Base-by-base conservation (phyloP, 2,329 filamentous ascomycete species). In the Nemania abortiva region DNA sequence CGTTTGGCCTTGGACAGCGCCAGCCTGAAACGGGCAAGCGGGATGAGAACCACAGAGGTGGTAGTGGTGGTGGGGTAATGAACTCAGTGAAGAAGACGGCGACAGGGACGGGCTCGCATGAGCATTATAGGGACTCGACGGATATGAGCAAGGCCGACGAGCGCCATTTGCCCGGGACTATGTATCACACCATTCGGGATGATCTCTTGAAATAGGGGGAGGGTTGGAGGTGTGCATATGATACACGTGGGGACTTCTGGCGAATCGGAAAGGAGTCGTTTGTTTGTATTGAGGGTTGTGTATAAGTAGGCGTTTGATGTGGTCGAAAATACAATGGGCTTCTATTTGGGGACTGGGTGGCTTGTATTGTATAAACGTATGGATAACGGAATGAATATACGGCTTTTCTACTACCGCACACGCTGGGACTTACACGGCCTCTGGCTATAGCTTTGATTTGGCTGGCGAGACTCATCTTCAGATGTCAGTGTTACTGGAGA, bases 101-200 rank as follows among this genome's bases (percentile, higher is more conserved):
- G 59, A 18, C 20, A 10, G 54, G 29, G 20, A 20, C 13, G 1
- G 42, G 37, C 1, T n/a, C 52, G 6, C 24, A 49, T 18, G 54
- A 70, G 45, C 45, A 49, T 24, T 47, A 71, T 27, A 52, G 63
- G 24, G 58, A 71, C 42, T 63, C 66, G 27, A 50, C 66, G 3
- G 37, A 62, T 31, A n/a, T 52, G 24, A 58, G 34, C 6, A 50
- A 39, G 39, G 45, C 42, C 13, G 69, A 71, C 24, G 63, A 63
- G 27, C 39, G 50, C 22, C 47, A 31, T 9, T 5, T 69, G 5
- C 59, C 66, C 2, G 66, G 69, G 13, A 50, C 29, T n/a, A 59
- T 65, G 55, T 67, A 69, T 53, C 59, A 37, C 2, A 15, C 27
- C 10, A 57, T 71, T 52, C 54, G 66, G 22, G 69, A 71, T 37